A percentile compares a stretch with the other conserved stretches of the same genome.
Evolutionary conservation across 768 basidiomycete genomes (phyloP).

Genomic region (Mycena polygramma): DNA sequence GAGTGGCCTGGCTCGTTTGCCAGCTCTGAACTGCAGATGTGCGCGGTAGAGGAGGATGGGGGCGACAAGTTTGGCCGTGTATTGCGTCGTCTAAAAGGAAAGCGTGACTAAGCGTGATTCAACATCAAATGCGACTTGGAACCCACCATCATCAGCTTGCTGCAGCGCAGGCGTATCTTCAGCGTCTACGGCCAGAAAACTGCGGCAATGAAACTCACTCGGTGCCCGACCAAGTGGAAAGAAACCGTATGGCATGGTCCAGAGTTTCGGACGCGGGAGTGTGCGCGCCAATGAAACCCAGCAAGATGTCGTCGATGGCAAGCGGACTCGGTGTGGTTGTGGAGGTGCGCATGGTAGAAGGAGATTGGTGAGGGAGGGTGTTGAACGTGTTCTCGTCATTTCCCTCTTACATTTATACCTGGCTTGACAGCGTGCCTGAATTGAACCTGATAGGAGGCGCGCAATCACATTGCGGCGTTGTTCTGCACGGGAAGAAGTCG

Average conservation of each 20-base stretch:
- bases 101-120: conserved; percentile 1
- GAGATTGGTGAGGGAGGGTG: background rate
- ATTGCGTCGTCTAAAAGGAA: conserved; percentile 59
- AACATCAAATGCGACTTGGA: background rate
- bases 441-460: no score
- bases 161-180: conserved; percentile 36
- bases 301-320: conserved; percentile 29
- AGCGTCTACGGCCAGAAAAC: background rate
- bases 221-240: conserved; percentile 70
- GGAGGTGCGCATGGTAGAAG: conserved; percentile 36
- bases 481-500: no score
- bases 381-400: background rate
- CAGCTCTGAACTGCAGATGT: conserved; percentile 58
- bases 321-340: conserved; percentile 3
- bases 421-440: no score
- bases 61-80: conserved; percentile 61
- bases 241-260: conserved; percentile 62
- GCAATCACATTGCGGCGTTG: no score
- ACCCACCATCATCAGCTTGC: conserved; percentile 66
- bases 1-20: conserved; percentile 52
- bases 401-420: background rate
- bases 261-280: conserved; percentile 53
- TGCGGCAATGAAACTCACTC: conserved; percentile 58
- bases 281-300: conserved; percentile 31
- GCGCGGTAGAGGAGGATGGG: conserved; percentile 65